Percentiles rank a stretch among this genome's conserved stretches.
Evolutionary conservation across 2,329 filamentous ascomycete genomes (phyloP).

Genomic region (Drechslera avenae): DNA sequence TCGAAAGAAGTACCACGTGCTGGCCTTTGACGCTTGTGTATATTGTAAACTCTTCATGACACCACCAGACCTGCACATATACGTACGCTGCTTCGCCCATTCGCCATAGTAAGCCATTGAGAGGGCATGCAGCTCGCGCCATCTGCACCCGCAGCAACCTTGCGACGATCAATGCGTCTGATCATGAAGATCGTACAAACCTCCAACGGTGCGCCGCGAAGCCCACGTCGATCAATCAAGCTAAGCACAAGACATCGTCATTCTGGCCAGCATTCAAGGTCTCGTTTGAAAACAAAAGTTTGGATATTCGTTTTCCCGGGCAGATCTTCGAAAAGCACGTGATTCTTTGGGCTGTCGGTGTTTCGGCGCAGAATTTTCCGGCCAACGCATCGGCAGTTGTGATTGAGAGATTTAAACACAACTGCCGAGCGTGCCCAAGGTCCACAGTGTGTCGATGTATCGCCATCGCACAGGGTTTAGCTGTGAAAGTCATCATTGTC

Average conservation of each 20-base stretch:
- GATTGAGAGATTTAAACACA: slow-evolving; percentile 16
- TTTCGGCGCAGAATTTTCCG: neutral
- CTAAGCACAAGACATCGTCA: neutral
- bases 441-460: slow-evolving; percentile 15
- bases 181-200: too few relatives aligned
- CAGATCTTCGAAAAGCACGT: slow-evolving; percentile 3
- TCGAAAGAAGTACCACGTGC: too few relatives aligned
- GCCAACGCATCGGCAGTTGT: slow-evolving; percentile 23
- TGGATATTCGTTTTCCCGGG: neutral
- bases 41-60: too few relatives aligned
- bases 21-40: too few relatives aligned
- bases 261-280: neutral
- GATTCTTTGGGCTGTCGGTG: slow-evolving; percentile 1
- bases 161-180: too few relatives aligned
- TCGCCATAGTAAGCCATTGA: too few relatives aligned
- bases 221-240: neutral
- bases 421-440: slow-evolving; percentile 21
- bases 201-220: too few relatives aligned
- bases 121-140: too few relatives aligned
- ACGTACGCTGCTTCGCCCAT: too few relatives aligned
- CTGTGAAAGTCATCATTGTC: slow-evolving; percentile 4
- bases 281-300: neutral
- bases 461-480: slow-evolving; percentile 13
- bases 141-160: too few relatives aligned
- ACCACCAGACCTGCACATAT: too few relatives aligned